Percentiles rank a stretch among this genome's conserved stretches.
Conservation (phyloP, 345 rosid genomes). For the Murraya koenigii region DNA sequence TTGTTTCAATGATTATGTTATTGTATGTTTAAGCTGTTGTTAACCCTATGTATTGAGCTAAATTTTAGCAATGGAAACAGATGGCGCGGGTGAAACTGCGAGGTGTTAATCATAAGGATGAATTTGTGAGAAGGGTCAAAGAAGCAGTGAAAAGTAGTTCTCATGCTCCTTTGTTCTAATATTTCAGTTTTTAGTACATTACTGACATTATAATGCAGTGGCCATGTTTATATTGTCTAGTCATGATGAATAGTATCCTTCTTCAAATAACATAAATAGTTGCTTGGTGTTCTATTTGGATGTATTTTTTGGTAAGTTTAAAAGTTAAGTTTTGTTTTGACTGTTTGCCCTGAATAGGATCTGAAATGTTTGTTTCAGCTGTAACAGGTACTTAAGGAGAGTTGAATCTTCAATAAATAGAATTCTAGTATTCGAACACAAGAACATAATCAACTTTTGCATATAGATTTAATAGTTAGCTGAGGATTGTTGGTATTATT, state of each 20-base stretch:
- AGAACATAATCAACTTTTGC: neutral
- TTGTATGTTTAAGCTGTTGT: neutral
- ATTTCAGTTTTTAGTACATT: neutral
- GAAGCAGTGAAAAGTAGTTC: slow-evolving; percentile 70
- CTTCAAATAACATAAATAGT: neutral
- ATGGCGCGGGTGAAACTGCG: slow-evolving; percentile 62
- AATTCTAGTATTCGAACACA: neutral
- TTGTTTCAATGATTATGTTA: neutral
- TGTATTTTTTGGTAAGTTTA: neutral
- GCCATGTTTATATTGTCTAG: neutral
- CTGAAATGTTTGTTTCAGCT: neutral
- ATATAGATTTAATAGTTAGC: neutral
- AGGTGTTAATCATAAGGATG: slow-evolving; percentile 57
- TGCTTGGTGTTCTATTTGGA: neutral
- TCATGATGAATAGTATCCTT: neutral
- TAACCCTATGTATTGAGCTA: neutral
- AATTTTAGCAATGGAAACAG: slow-evolving; percentile 35
- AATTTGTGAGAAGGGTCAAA: slow-evolving; percentile 66
- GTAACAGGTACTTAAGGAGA: neutral
- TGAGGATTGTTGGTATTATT: neutral
- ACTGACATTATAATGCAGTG: neutral
- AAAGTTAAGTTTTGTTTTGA: neutral
- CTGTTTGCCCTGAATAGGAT: neutral
- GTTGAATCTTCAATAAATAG: neutral
- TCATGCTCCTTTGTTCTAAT: slow-evolving; percentile 3